Percentiles rank a stretch among this genome's conserved stretches.
phyloP scores from a whole-genome alignment of 108 stramenopile species.

The Hondaea fermentalgiana region DNA sequence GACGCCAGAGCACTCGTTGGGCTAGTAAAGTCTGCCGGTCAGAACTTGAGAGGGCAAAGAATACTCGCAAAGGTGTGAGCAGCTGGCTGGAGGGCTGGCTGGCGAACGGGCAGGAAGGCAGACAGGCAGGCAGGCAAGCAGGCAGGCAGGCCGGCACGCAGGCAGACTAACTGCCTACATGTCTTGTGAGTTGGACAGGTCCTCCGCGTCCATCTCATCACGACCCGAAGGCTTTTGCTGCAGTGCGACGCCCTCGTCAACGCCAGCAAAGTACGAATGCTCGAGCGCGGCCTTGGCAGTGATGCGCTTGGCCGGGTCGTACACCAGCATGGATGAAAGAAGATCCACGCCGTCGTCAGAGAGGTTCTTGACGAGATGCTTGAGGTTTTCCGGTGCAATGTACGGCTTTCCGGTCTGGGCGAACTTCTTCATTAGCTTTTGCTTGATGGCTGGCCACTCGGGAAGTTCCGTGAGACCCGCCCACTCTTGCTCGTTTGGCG shows the following conservation, averaged over 20 bases:
- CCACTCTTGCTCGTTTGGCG: conserved; percentile 44
- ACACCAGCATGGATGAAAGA: conserved; percentile 72
- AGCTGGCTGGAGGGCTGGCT: neutral
- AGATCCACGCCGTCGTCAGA: conserved; percentile 70
- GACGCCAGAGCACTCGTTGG: no score
- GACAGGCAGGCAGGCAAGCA: neutral
- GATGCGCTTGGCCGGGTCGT: conserved; percentile 77
- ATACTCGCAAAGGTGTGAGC: neutral
- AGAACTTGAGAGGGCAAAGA: no score
- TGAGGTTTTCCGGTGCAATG: conserved; percentile 65
- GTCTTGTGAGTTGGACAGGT: neutral
- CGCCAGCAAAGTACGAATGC: conserved; percentile 73
- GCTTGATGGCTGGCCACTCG: conserved; percentile 24
- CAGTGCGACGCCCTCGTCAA: neutral
- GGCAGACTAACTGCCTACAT: neutral
- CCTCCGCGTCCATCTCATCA: neutral
- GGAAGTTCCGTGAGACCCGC: conserved; percentile 86
- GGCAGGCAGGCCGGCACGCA: neutral
- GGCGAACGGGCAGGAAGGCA: neutral
- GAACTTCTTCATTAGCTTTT: conserved; percentile 46
- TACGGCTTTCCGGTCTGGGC: conserved; percentile 65
- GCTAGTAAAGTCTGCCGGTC: no score
- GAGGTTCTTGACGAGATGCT: conserved; percentile 70
- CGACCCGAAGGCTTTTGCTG: neutral
- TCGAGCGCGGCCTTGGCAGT: conserved; percentile 83